Base-by-base conservation (phyloP, 192 early-diverging fungal species). In the Coemansia sp. region DNA sequence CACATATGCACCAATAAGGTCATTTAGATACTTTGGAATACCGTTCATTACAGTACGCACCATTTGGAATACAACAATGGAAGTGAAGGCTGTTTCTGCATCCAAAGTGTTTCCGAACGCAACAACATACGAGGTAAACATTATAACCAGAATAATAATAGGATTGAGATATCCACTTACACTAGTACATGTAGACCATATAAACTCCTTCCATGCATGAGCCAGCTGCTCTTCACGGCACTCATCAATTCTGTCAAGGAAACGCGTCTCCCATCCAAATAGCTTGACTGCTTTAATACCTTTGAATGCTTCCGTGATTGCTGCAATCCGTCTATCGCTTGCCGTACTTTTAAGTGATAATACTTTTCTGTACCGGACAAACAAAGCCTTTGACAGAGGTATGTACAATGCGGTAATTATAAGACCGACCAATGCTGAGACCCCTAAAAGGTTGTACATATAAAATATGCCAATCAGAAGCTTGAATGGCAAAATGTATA, bases 281-380 rank as follows among this genome's bases (percentile, higher is more conserved):
- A 95, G 86, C 69, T 97, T 97, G 61, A 97, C 87, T 36, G 95
- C 90, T n/a, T 92, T 85, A 39, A 97, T 95, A 40, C 91, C 93
- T 73, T 91, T 83, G 36, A 94, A 73, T 40, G 90, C 77, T 73
- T 96, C 93, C 61, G 90, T 95, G 45, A 91, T 86, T 40, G 84
- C 72, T 41, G 85, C 84, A 41, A 95, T 77, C 18, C 94, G 84
- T 57, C 87, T 86, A 65, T 94, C 92, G 36, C 80, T 77, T 22
- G 85, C 72, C 0, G 65, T 58, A 52, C 67, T 85, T 5, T 85
- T 55, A 21, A 71, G 72, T 16, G 80, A 73, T 65, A 88, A 83
- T 72, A 84, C 55, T 41, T 67, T 74, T 47, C 71, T 72, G 9
- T 80, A 56, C 48, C 76, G 73, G 22, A 65, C 76, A 36, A 80